These are phyloP conservation scores for Aciculosporium take DNA, from an alignment of 2,329 filamentous ascomycete species.

Conservation along the genomic window DNA sequence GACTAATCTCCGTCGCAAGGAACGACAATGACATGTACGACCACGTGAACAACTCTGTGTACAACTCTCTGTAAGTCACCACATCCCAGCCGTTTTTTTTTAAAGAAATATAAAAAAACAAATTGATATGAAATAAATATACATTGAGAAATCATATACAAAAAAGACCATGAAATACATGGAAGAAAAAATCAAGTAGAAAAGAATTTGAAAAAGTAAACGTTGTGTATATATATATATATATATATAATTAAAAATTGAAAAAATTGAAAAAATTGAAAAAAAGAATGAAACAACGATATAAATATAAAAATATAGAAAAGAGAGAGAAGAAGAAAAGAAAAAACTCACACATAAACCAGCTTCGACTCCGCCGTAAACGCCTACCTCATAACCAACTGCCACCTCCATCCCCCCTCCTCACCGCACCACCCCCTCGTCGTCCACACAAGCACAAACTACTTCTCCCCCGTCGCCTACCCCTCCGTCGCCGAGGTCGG, in stretches of 20 bases:
- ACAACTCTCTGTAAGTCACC: slow-evolving; percentile 61
- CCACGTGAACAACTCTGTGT: slow-evolving; percentile 84
- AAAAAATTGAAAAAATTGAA: background rate
- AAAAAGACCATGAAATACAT: no score
- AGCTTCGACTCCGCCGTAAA: slow-evolving; percentile 86
- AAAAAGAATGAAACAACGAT: background rate
- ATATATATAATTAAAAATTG: no score
- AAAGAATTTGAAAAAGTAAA: no score
- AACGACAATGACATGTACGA: slow-evolving; percentile 91
- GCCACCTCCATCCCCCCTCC: slow-evolving; percentile 54
- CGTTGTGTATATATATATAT: no score
- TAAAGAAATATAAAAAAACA: no score
- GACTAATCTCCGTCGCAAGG: slow-evolving; percentile 32
- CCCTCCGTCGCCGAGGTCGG: slow-evolving; percentile 71
- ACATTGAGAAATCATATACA: no score
- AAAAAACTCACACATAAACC: background rate
- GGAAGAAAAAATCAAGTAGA: no score
- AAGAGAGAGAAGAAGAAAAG: background rate
- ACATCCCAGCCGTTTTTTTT: no score
- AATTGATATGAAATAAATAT: no score
- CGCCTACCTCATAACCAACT: slow-evolving; percentile 69
- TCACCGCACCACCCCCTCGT: slow-evolving; percentile 68
- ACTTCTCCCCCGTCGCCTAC: slow-evolving; percentile 68
- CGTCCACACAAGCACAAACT: slow-evolving; percentile 75
- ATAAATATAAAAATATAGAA: background rate